These are phyloP conservation scores for Boletus edulis DNA, from an alignment of 768 basidiomycete genomes.

Conservation along the genomic window DNA sequence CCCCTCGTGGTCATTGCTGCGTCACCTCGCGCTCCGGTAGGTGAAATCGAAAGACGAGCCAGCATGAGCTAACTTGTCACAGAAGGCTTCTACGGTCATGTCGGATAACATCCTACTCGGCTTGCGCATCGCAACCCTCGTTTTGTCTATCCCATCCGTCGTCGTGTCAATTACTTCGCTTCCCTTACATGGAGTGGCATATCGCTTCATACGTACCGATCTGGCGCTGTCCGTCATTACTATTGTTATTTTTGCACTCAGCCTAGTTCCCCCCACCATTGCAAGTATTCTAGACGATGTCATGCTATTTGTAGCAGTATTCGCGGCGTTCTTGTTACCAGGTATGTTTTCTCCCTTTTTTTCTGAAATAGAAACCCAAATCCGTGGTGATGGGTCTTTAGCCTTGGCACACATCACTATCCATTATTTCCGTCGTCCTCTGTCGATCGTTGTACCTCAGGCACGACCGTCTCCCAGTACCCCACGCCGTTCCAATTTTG, in stretches of 20 bases:
- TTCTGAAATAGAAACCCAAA: neutral
- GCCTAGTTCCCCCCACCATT: constrained; percentile 43
- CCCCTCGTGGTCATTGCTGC: constrained; percentile 58
- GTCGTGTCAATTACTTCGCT: constrained; percentile 54
- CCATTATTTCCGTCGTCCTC: constrained; percentile 82
- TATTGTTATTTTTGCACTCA: constrained; percentile 40
- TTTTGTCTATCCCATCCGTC: constrained; percentile 58
- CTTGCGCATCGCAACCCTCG: constrained; percentile 50
- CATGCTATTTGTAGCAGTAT: constrained; percentile 49
- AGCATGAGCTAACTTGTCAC: constrained; percentile 11
- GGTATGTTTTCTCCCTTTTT: constrained; percentile 34
- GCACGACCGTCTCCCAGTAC: constrained; percentile 30
- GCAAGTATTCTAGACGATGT: constrained; percentile 44
- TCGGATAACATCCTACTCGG: constrained; percentile 23
- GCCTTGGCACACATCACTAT: constrained; percentile 77
- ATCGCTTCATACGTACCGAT: constrained; percentile 40
- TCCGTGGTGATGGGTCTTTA: constrained; percentile 15
- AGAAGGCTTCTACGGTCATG: constrained; percentile 5
- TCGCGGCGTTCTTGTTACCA: constrained; percentile 61
- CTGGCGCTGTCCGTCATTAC: constrained; percentile 45
- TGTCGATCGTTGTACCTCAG: constrained; percentile 77
- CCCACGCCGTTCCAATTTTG: constrained; percentile 16
- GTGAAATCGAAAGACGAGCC: constrained; percentile 27
- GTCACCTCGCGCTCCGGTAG: constrained; percentile 40
- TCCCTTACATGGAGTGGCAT: constrained; percentile 43